Base-by-base conservation (phyloP, 1,284 basidiomycete genomes). In the Tilletia setariae region DNA sequence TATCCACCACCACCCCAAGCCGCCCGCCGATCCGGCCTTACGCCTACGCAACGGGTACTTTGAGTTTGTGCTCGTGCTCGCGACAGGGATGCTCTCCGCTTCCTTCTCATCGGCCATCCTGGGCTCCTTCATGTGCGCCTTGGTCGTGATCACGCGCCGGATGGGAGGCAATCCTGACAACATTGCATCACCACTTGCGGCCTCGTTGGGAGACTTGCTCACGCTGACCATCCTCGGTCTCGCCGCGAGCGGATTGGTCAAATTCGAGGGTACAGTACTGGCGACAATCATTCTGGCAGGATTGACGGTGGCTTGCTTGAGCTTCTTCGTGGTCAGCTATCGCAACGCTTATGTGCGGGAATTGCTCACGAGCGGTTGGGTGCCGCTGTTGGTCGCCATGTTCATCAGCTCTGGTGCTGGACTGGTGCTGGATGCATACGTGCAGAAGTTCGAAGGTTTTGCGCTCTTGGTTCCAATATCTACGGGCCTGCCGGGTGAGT, bases 101-200 rank as follows among this genome's bases (percentile, higher is more conserved):
- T 90, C 90, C 63, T 80, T 93, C 25, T 92, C 91, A 16, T 90
- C 90, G 68, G 84, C 91, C 1, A 79, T 94, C 1, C 87, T 98
- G 1, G 95, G 95, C 1, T 91, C 90, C 0, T 96, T 98, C 83
- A 96, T 98, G 93, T 93, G 91, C 78, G 85, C 86, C 7, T 86
- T 97, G 25, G 88, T 98, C 47, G 86, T 98, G 23, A 71, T 91
- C 1, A 93, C 93, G 80, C 85, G 92, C 62, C 87, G 86, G 76
- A 87, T 87, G 66, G 88, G 89, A 2, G 87, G 90, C 49, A 91
- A 98, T 83, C 95, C 94, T 67, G 94, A 97, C 81, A 98, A 98
- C 82, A 95, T 98, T 73, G 92, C 94, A 2, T 92, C 94, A 0
- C 93, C 95, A 0, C 86, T 98, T 4, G 95, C 95, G 0, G 89